Conservation (phyloP, 345 rosid species). For the Rhizophora mangle region DNA sequence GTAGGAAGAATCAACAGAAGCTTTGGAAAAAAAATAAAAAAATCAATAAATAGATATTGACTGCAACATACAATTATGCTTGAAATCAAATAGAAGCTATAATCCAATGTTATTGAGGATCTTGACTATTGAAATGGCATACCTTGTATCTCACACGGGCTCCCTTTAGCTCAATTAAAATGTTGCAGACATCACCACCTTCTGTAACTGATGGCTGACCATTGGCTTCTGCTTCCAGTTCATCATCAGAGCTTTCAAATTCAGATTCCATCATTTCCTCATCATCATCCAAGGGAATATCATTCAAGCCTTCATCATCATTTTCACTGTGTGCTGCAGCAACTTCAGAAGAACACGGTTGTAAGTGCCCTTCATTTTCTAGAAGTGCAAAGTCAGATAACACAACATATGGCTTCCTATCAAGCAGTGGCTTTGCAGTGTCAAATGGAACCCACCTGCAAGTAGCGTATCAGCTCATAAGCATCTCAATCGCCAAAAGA, state of each 20-base stretch:
- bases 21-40: not conserved
- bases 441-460: constrained; percentile 91
- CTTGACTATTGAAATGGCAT: constrained; percentile 9
- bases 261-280: constrained; percentile 48
- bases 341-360: constrained; percentile 36
- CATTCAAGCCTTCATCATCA: constrained; percentile 35
- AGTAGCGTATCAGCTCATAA: constrained; percentile 23
- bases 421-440: constrained; percentile 62
- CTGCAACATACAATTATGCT: not conserved
- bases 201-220: constrained; percentile 21
- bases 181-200: constrained; percentile 41
- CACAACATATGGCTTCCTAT: constrained; percentile 60
- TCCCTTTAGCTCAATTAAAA: constrained; percentile 44
- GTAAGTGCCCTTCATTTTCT: constrained; percentile 39
- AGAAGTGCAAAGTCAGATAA: constrained; percentile 54
- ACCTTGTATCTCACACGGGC: constrained; percentile 69
- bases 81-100: not conserved
- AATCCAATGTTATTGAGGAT: not conserved
- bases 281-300: constrained; percentile 38
- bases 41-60: not conserved
- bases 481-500: not conserved
- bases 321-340: constrained; percentile 36
- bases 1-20: not conserved
- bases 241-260: constrained; percentile 47
- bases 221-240: constrained; percentile 31